Conservation (phyloP, 371 early-diverging fungal species). For the Phascolomyces articulosus region DNA sequence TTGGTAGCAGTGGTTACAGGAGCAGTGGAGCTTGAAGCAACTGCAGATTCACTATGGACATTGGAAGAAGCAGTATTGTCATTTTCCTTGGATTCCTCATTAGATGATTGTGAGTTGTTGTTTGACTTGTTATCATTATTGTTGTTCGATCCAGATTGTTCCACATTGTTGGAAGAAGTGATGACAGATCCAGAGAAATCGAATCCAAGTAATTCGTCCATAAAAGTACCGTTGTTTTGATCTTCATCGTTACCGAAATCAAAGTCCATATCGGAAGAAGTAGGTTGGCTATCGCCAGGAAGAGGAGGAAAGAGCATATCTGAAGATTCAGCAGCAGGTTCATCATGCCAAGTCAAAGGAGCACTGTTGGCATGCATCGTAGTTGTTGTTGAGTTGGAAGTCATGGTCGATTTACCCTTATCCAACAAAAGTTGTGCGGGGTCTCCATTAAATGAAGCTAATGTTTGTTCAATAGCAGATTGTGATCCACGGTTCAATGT, state of each 20-base stretch:
- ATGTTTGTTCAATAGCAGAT: not conserved
- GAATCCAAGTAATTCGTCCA: conserved; percentile 8
- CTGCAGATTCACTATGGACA: too few species aligned
- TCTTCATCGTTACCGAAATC: conserved; percentile 2
- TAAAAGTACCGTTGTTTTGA: conserved; percentile 1
- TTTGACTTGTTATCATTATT: not conserved
- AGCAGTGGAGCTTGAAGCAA: too few species aligned
- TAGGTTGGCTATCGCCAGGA: conserved; percentile 19
- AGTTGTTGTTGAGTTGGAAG: not conserved
- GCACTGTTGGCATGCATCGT: not conserved
- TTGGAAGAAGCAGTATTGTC: too few species aligned
- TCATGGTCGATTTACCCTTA: not conserved
- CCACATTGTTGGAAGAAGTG: not conserved
- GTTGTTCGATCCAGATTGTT: not conserved
- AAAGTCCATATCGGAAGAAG: not conserved
- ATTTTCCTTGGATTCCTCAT: not conserved
- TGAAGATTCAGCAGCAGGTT: conserved; percentile 10
- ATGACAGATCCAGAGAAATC: conserved; percentile 2
- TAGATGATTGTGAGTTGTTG: not conserved
- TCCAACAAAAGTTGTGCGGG: conserved; percentile 28
- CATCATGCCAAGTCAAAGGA: conserved; percentile 8
- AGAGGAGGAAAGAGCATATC: conserved; percentile 44
- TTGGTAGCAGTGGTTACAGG: too few species aligned
- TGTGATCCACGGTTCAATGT: not conserved
- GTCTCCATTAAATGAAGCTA: conserved; percentile 7